Conservation (phyloP, 1,139 yeast species). For the Sugiyamaella castrensis region DNA sequence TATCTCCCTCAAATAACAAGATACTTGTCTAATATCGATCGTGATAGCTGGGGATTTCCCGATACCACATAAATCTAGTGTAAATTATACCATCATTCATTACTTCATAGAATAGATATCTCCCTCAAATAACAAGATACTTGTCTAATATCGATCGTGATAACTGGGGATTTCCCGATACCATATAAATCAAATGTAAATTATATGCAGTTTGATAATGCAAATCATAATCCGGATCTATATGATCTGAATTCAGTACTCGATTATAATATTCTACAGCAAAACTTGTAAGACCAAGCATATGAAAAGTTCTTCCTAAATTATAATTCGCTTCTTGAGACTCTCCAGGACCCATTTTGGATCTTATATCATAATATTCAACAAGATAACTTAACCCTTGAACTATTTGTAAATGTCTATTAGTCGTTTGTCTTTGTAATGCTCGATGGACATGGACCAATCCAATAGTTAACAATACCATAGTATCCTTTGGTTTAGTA, state of each 20-base stretch:
- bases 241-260: conserved; percentile 46
- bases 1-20: conserved; percentile 36
- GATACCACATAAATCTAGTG: conserved; percentile 68
- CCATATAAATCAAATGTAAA: conserved; percentile 65
- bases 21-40: conserved; percentile 59
- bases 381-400: conserved; percentile 79
- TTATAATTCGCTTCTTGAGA: conserved; percentile 80
- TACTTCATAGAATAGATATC: neutral
- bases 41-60: conserved; percentile 68
- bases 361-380: conserved; percentile 59
- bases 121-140: conserved; percentile 45
- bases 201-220: conserved; percentile 84
- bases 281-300: conserved; percentile 67
- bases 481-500: conserved; percentile 62
- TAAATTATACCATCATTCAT: conserved; percentile 52
- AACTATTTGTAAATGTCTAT: conserved; percentile 79
- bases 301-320: conserved; percentile 79
- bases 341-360: conserved; percentile 46
- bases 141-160: conserved; percentile 63
- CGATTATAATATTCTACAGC: conserved; percentile 72
- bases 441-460: conserved; percentile 87
- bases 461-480: conserved; percentile 71
- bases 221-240: conserved; percentile 50
- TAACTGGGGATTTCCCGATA: conserved; percentile 65
- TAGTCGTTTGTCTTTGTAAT: conserved; percentile 82